Evolutionary conservation across 2,329 filamentous ascomycete species (phyloP), one percentile per base, ranked within the genome.

Genomic region (Colletotrichum trifolii): DNA sequence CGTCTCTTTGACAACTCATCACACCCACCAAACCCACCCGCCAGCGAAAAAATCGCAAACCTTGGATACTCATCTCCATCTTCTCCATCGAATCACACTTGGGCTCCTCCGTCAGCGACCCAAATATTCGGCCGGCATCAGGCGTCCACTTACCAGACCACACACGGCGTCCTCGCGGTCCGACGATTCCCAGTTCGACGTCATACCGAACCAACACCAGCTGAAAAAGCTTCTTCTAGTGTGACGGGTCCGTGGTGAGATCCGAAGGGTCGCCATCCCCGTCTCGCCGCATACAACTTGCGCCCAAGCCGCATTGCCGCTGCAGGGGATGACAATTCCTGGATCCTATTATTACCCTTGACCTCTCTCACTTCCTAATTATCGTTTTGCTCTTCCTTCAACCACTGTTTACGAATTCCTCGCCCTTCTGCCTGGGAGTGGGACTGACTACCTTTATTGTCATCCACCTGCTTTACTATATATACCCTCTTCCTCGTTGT

Each of bases 161-260:
- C 4, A 25, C 25, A 17, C 62, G 52, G 39, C 58, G 40, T 54
- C 52, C 47, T 61, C 45, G 52, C 39, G 50, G 25, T 38, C 59
- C 35, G 45, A 40, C 55, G 13, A 46, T 15, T 40, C 25, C 49
- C 33, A 36, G 42, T 43, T 53, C 47, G 58, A 62, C 62, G 62
- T 65, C 62, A 65, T 65, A 65, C 58, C 52, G 46, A 17, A 25
- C 40, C 46, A 25, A 62, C 40, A 34, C 58, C 50, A 62, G 50
- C 34, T 36, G 46, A 52, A 62, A 50, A 65, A 62, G 43, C 57
- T 56, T 62, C 47, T 25, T 62, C 53, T 56, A 62, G 62, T 48
- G 46, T 35, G 17, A 52, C 62, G 58, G 62, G 62, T 53, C 62
- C 52, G 58, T 62, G 57, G 43, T 47, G 50, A 33, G 48, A 40